Percentiles rank a stretch among this genome's conserved stretches.
phyloP scores from a whole-genome alignment of 805 yeast species.

The Isabelozyma pseudorhagii region DNA sequence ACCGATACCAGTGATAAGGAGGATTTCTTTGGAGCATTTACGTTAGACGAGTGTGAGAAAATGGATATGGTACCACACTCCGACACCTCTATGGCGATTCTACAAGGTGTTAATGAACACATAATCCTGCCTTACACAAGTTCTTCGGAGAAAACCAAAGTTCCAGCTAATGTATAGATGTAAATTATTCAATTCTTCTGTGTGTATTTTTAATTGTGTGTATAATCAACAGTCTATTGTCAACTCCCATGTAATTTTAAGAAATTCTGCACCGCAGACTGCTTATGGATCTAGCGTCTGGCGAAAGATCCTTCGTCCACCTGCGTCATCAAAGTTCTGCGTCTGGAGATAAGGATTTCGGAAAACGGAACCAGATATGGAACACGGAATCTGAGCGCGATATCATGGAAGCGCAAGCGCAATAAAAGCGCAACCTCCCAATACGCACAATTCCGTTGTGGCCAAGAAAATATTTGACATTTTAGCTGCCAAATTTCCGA shows the following conservation, averaged over 20 bases:
- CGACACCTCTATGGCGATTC: background rate
- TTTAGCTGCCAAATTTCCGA: background rate
- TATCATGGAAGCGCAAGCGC: background rate
- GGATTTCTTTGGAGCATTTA: slow-evolving; percentile 2
- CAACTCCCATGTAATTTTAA: no score
- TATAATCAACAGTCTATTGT: no score
- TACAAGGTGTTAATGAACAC: background rate
- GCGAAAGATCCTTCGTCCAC: no score
- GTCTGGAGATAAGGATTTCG: no score
- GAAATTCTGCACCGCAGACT: no score
- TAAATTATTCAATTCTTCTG: background rate
- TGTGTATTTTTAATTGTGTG: background rate
- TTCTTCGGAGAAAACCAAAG: background rate
- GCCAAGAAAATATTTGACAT: background rate
- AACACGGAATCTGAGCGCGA: no score
- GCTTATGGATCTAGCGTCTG: no score
- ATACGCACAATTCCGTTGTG: background rate
- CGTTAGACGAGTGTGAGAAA: slow-evolving; percentile 1
- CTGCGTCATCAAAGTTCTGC: no score
- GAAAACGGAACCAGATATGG: no score
- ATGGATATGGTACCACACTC: slow-evolving; percentile 1
- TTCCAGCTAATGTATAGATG: background rate
- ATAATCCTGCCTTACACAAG: background rate
- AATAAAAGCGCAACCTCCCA: background rate
- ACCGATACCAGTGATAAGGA: background rate